Evolutionary conservation across 495 filamentous ascomycete genomes (phyloP).

Genomic region (Talaromyces nanjingensis): DNA sequence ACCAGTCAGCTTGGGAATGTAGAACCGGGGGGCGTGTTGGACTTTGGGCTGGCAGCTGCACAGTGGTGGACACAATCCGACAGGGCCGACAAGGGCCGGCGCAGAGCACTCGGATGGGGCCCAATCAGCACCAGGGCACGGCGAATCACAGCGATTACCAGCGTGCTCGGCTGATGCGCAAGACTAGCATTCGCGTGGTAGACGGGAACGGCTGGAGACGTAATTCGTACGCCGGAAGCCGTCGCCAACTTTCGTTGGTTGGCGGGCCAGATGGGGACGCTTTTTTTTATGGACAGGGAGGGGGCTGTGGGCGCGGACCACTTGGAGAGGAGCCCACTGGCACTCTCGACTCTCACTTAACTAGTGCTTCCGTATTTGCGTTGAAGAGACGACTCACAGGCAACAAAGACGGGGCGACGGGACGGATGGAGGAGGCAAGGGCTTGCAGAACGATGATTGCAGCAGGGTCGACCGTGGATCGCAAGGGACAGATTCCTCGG

Average conservation of each 20-base stretch:
- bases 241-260: slow-evolving; percentile 8
- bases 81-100: slow-evolving; percentile 10
- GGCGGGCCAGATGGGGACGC: background rate
- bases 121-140: slow-evolving; percentile 10
- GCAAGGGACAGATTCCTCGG: slow-evolving; percentile 10
- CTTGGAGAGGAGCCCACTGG: slow-evolving; percentile 3
- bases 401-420: slow-evolving; percentile 11
- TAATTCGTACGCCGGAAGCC: slow-evolving; percentile 7
- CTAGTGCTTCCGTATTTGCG: background rate
- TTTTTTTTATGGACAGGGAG: background rate
- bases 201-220: slow-evolving; percentile 12
- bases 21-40: slow-evolving; percentile 7
- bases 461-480: slow-evolving; percentile 6
- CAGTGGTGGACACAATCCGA: slow-evolving; percentile 8
- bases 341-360: background rate
- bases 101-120: slow-evolving; percentile 1
- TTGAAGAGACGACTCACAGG: slow-evolving; percentile 8
- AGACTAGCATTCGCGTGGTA: slow-evolving; percentile 12
- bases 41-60: slow-evolving; percentile 10
- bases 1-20: slow-evolving; percentile 12
- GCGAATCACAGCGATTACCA: slow-evolving; percentile 9
- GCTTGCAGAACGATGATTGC: slow-evolving; percentile 7
- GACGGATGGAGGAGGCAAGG: slow-evolving; percentile 6
- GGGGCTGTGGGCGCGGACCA: slow-evolving; percentile 4
- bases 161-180: slow-evolving; percentile 12